Conservation (phyloP, 805 yeast genomes). For the Wickerhamiella cacticola region DNA sequence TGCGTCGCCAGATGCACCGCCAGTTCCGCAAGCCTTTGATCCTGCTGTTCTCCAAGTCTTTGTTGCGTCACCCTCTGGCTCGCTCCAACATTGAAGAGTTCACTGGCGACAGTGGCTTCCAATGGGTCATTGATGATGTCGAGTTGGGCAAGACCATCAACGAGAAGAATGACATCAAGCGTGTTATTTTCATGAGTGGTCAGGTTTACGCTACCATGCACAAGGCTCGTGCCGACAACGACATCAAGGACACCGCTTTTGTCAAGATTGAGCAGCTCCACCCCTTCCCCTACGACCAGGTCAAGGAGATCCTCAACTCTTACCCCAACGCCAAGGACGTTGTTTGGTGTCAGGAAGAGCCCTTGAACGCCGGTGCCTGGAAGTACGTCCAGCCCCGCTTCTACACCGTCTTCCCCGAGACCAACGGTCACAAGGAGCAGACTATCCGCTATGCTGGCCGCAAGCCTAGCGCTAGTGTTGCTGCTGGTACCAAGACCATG, state of each 20-base stretch:
- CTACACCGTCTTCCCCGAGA: constrained; percentile 60
- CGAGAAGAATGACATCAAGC: constrained; percentile 72
- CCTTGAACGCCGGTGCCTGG: constrained; percentile 93
- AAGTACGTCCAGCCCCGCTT: constrained; percentile 73
- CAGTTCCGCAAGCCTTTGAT: constrained; percentile 83
- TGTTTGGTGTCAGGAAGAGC: constrained; percentile 98
- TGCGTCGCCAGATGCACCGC: constrained; percentile 99
- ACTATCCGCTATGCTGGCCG: constrained; percentile 84
- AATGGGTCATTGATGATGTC: constrained; percentile 89
- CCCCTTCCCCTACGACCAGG: constrained; percentile 97
- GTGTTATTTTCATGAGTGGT: constrained; percentile 74
- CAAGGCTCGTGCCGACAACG: constrained; percentile 72
- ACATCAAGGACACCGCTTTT: constrained; percentile 75
- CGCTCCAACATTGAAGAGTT: constrained; percentile 74
- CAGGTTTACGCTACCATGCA: constrained; percentile 89
- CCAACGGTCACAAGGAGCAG: constrained; percentile 49
- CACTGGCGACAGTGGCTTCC: constrained; percentile 83
- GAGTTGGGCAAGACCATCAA: constrained; percentile 71
- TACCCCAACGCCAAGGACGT: constrained; percentile 79
- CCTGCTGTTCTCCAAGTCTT: constrained; percentile 79
- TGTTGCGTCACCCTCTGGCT: constrained; percentile 96
- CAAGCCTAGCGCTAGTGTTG: constrained; percentile 95
- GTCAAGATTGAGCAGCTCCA: constrained; percentile 87
- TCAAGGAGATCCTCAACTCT: constrained; percentile 67
- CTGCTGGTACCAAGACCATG: constrained; percentile 88